These are phyloP conservation scores for Novakomyces olei DNA, from an alignment of 805 yeast species.

Conservation along the genomic window DNA sequence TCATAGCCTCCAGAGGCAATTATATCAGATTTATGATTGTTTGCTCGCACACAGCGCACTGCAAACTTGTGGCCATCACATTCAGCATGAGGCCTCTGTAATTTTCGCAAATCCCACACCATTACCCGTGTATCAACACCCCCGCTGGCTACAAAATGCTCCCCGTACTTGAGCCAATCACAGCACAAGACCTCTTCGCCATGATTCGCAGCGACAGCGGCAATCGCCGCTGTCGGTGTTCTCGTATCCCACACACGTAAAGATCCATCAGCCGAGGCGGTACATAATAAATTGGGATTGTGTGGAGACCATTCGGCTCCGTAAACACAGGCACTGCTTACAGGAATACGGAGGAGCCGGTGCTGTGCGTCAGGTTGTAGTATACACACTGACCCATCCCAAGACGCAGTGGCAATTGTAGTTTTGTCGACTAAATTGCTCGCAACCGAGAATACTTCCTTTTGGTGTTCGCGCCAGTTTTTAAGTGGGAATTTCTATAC, in stretches of 20 bases:
- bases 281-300: constrained; percentile 42
- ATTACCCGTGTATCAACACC: constrained; percentile 77
- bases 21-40: constrained; percentile 60
- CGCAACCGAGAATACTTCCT: constrained; percentile 50
- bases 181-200: constrained; percentile 62
- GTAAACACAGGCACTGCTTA: constrained; percentile 41
- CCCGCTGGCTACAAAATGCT: constrained; percentile 59
- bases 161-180: constrained; percentile 80
- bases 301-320: constrained; percentile 33
- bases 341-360: constrained; percentile 3
- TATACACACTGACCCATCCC: constrained; percentile 82
- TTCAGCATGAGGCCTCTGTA: constrained; percentile 37
- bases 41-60: constrained; percentile 62
- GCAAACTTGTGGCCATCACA: constrained; percentile 77
- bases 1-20: constrained; percentile 68
- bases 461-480: constrained; percentile 53
- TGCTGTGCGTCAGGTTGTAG: background rate
- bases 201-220: constrained; percentile 47
- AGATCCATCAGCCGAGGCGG: constrained; percentile 53
- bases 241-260: constrained; percentile 69
- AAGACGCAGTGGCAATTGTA: constrained; percentile 53
- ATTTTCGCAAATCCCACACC: constrained; percentile 72
- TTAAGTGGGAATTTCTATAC: constrained; percentile 48
- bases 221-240: constrained; percentile 31
- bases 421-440: constrained; percentile 55